Evolutionary conservation across 2,329 filamentous ascomycete species (phyloP).

Genomic region (Beauveria sp.): DNA sequence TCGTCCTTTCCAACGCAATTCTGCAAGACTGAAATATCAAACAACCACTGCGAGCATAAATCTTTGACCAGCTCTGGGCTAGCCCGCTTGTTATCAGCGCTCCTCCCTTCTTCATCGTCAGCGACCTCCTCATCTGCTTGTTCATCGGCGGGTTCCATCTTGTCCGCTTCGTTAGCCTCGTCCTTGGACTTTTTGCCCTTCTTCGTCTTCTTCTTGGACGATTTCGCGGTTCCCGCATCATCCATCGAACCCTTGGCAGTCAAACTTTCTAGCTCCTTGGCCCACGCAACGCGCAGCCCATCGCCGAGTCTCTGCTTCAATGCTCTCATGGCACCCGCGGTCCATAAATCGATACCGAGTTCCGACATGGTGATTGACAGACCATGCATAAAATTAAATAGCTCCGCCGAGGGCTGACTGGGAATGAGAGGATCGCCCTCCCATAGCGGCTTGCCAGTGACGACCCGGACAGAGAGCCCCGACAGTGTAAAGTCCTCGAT

Average conservation of each 20-base stretch:
- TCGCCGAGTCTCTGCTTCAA: slow-evolving; percentile 53
- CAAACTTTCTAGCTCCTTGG: slow-evolving; percentile 29
- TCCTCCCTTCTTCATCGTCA: background rate
- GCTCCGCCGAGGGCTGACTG: slow-evolving; percentile 65
- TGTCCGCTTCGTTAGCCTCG: slow-evolving; percentile 12
- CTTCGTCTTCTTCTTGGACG: slow-evolving; percentile 12
- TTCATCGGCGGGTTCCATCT: slow-evolving; percentile 6
- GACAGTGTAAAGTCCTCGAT: slow-evolving; percentile 39
- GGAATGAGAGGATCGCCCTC: slow-evolving; percentile 70
- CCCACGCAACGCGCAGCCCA: slow-evolving; percentile 44
- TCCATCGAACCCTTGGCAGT: slow-evolving; percentile 15
- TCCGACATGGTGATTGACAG: slow-evolving; percentile 61
- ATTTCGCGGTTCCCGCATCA: slow-evolving; percentile 5
- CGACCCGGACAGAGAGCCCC: slow-evolving; percentile 35
- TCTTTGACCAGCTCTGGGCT: slow-evolving; percentile 31
- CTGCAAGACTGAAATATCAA: slow-evolving; percentile 48
- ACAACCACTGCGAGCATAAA: slow-evolving; percentile 51
- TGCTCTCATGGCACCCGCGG: slow-evolving; percentile 51
- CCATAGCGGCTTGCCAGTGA: slow-evolving; percentile 66
- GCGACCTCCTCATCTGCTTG: slow-evolving; percentile 8
- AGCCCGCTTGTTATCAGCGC: background rate
- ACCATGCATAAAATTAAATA: slow-evolving; percentile 63
- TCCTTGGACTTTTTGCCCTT: slow-evolving; percentile 12
- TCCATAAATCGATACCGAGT: slow-evolving; percentile 76
- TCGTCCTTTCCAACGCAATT: slow-evolving; percentile 32